These are phyloP conservation scores for Hericium coralloides DNA, from an alignment of 768 basidiomycete species.

Conservation along the genomic window DNA sequence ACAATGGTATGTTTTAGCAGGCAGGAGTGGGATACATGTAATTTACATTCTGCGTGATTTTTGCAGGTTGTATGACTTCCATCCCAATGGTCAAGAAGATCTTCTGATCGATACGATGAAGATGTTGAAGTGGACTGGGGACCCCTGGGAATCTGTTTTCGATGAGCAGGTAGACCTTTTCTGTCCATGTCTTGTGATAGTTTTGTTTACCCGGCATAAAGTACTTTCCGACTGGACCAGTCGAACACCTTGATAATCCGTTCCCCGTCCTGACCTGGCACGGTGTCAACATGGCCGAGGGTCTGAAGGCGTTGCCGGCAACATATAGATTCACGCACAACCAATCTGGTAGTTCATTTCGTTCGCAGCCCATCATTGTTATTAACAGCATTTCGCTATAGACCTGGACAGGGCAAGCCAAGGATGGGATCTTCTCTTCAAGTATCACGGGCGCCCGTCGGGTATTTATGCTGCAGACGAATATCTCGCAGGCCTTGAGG, in stretches of 20 bases:
- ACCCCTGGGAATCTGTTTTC: conserved; percentile 49
- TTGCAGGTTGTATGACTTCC: conserved; percentile 44
- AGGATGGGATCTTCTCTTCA: conserved; percentile 48
- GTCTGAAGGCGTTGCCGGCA: conserved; percentile 44
- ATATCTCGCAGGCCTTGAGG: conserved; percentile 46
- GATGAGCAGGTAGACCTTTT: conserved; percentile 25
- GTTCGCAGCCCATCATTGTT: neutral
- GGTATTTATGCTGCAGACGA: conserved; percentile 51
- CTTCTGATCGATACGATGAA: conserved; percentile 46
- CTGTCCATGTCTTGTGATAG: conserved; percentile 3
- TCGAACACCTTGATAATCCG: conserved; percentile 33
- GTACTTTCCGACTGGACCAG: conserved; percentile 38
- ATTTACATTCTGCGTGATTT: neutral
- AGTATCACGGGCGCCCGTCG: conserved; percentile 49
- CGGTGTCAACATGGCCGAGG: conserved; percentile 51
- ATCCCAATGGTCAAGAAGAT: conserved; percentile 39
- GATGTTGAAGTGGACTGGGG: conserved; percentile 40
- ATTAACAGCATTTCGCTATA: conserved; percentile 8
- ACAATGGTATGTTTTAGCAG: conserved; percentile 34
- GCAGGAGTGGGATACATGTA: no score
- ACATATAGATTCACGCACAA: conserved; percentile 49
- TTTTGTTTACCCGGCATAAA: conserved; percentile 10
- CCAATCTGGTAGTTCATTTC: conserved; percentile 32
- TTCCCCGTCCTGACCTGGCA: conserved; percentile 43
- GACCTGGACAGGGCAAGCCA: conserved; percentile 40